Base-by-base conservation (phyloP, 768 basidiomycete genomes). In the Botryobasidium botryosum region DNA sequence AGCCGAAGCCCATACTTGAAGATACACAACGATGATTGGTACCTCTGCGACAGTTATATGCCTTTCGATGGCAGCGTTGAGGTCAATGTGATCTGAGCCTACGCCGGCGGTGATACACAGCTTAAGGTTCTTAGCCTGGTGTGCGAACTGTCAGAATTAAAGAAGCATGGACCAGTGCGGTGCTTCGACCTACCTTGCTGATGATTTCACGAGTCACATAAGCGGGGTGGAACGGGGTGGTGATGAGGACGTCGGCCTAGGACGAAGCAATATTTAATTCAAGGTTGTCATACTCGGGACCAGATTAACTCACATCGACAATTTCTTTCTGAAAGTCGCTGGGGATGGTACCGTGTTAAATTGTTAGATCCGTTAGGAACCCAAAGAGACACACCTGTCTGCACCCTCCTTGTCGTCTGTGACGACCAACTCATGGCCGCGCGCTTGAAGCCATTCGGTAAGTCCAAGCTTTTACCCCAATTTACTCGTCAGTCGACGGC, bases 71-170 rank as follows among this genome's bases (percentile, higher is more conserved):
- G 84, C 80, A 18, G 85, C 81, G 60, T 90, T 79, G 49, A 92
- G 71, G 58, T 91, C 87, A 51, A 88, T 75, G 65, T 83, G 85
- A 63, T 90, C 88, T 17, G 81, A 85, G 8, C 86, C 84, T 38
- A 88, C 85, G 60, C 84, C 85, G 48, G 87, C 88, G 20, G 88
- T 94, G 56, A 91, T 71, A 56, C 81, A 84, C 46, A 91, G 59
- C 63, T 86, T 91, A 50, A 94, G 72, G 53, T 90, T 88, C 63
- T 80, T 79, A 26, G 88, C 85, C 72, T 85, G 57, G 28, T 5
- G 17, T 28, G 31, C 15, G 33, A 50, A 12, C n/a, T n/a, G n/a
- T n/a, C n/a, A n/a, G 40, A 27, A 50, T 29, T 44, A 21, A 40
- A 36, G 32, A 46, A 38, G 26, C 48, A 18, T 39, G 43, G 33